These are phyloP conservation scores for Boletus semigastroideus DNA, from an alignment of 1,284 basidiomycete species.

Conservation along the genomic window DNA sequence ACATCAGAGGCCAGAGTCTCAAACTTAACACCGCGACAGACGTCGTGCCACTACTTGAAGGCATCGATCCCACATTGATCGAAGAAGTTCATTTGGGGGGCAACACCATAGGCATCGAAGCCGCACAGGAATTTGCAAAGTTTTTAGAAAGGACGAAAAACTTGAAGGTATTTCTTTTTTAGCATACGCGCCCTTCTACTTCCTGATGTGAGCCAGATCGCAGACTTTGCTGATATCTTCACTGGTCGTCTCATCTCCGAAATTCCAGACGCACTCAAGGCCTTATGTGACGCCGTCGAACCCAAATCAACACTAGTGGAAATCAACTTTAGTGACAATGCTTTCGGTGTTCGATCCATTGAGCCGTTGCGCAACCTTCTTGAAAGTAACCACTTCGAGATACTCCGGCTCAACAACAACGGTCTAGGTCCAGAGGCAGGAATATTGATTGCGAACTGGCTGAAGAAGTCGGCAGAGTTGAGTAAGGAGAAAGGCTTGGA, in stretches of 20 bases:
- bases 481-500: conserved; percentile 65
- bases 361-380: conserved; percentile 94
- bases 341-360: conserved; percentile 94
- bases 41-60: conserved; percentile 75
- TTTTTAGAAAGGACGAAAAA: conserved; percentile 71
- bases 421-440: conserved; percentile 95
- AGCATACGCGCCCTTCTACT: conserved; percentile 1
- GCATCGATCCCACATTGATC: conserved; percentile 63
- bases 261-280: conserved; percentile 88
- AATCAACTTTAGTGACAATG: conserved; percentile 94
- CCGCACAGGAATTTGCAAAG: conserved; percentile 82
- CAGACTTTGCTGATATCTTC: conserved; percentile 97
- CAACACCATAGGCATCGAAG: conserved; percentile 95
- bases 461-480: conserved; percentile 75
- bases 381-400: conserved; percentile 71
- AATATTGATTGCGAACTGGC: conserved; percentile 80
- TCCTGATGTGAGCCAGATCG: conserved; percentile 58
- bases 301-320: conserved; percentile 80
- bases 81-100: conserved; percentile 94
- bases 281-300: conserved; percentile 86
- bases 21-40: conserved; percentile 84
- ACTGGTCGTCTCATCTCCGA: conserved; percentile 95
- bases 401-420: conserved; percentile 95
- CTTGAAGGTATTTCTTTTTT: conserved; percentile 58
- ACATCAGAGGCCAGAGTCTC: conserved; percentile 43